These are phyloP conservation scores for Inga oerstediana DNA, from an alignment of 306 rosid species.

Conservation along the genomic window DNA sequence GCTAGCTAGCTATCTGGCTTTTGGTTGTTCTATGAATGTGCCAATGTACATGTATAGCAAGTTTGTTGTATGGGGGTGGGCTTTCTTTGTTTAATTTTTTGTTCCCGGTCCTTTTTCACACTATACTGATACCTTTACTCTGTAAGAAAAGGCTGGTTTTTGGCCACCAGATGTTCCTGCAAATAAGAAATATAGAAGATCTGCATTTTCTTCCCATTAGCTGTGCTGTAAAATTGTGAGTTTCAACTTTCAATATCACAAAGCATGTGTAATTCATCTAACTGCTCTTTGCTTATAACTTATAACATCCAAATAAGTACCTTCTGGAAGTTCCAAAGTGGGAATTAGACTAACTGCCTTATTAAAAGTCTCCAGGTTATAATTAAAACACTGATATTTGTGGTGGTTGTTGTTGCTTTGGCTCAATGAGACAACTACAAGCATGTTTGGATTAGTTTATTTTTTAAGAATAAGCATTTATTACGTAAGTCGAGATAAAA, in stretches of 20 bases:
- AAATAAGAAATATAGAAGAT: constrained; percentile 24
- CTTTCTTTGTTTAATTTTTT: neutral
- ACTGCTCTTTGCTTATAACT: neutral
- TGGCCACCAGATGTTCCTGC: constrained; percentile 24
- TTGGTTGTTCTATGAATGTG: neutral
- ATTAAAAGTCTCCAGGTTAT: neutral
- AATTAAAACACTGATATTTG: neutral
- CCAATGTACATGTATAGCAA: constrained; percentile 33
- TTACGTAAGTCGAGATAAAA: no score
- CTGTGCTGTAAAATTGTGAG: neutral
- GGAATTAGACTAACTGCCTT: neutral
- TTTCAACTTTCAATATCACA: neutral
- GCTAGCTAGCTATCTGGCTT: constrained; percentile 12
- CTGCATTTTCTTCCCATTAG: no score
- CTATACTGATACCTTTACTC: constrained; percentile 26
- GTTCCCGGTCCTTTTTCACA: constrained; percentile 11
- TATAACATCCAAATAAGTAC: neutral
- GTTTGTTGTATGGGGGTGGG: constrained; percentile 9
- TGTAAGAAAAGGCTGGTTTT: constrained; percentile 38
- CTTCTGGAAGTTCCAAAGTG: neutral
- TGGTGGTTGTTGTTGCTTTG: neutral
- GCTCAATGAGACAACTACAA: neutral
- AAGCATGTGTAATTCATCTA: neutral
- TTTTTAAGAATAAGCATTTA: no score
- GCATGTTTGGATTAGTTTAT: no score